phyloP scores from a whole-genome alignment of 208 protist genomes.

The Crithidia thermophila region DNA sequence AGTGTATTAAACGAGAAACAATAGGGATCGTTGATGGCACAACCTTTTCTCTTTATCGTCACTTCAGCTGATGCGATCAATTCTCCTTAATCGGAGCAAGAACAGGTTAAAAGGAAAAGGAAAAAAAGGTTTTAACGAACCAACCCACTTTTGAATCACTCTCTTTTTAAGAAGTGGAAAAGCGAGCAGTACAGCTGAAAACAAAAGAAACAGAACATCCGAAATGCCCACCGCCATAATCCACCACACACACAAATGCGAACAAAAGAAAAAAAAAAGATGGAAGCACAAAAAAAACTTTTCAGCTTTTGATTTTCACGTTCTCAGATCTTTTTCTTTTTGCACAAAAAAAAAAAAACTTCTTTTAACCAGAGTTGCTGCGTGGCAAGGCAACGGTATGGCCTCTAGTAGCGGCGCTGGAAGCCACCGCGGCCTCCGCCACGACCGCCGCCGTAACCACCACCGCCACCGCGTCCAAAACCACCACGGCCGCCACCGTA shows the following conservation, averaged over 20 bases:
- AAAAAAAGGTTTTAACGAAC: too few species aligned
- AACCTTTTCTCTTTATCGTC: too few species aligned
- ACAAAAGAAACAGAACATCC: constrained; percentile 9
- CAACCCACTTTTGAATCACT: too few species aligned
- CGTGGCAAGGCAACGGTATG: neutral
- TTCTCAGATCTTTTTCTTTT: too few species aligned
- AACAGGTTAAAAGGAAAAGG: too few species aligned
- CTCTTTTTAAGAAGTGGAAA: too few species aligned
- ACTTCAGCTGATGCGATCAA: too few species aligned
- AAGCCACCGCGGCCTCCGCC: constrained; percentile 32
- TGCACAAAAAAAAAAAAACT: neutral
- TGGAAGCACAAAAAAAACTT: neutral
- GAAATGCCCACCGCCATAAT: constrained; percentile 1
- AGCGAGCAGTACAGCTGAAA: neutral
- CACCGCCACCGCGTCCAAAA: constrained; percentile 3
- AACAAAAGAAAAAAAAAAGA: neutral
- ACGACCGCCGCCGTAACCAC: constrained; percentile 18
- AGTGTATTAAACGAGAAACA: too few species aligned
- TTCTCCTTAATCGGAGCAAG: too few species aligned
- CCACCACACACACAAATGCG: neutral
- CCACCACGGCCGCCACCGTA: constrained; percentile 21
- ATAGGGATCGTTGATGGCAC: too few species aligned
- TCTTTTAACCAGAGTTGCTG: neutral
- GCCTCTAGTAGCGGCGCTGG: constrained; percentile 27
- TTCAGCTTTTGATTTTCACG: too few species aligned